These are phyloP conservation scores for Daedalea quercina DNA, from an alignment of 768 basidiomycete genomes.

Conservation along the genomic window DNA sequence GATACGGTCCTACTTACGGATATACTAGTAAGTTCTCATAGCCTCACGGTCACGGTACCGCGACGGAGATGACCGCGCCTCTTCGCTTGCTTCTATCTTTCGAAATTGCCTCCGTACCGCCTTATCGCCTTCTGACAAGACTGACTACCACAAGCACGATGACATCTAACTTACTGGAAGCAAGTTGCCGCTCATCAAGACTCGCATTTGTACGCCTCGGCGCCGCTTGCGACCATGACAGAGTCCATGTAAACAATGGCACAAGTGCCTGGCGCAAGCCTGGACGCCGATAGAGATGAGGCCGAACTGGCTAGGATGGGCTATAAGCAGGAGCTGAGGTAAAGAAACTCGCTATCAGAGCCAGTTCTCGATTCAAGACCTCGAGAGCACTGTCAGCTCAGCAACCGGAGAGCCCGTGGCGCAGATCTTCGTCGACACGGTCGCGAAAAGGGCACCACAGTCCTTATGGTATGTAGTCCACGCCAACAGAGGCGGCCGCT, in stretches of 20 bases:
- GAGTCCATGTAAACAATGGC: neutral
- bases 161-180: no score
- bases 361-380: slow-evolving; percentile 81
- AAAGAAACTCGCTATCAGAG: no score
- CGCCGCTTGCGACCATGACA: neutral
- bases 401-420: slow-evolving; percentile 64
- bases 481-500: no score
- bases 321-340: slow-evolving; percentile 66
- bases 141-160: neutral
- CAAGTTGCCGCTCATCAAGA: neutral
- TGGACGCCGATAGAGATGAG: slow-evolving; percentile 37
- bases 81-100: no score
- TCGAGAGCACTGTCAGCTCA: slow-evolving; percentile 45
- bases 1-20: no score
- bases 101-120: neutral
- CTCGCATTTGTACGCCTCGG: neutral
- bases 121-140: neutral
- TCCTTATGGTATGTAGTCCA: slow-evolving; percentile 46
- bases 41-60: no score
- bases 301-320: slow-evolving; percentile 63
- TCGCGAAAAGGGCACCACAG: slow-evolving; percentile 72
- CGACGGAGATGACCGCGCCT: no score
- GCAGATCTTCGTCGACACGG: slow-evolving; percentile 73
- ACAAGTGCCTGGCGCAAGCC: neutral
- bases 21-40: no score